These are phyloP conservation scores for Pleurotus platypus DNA, from an alignment of 768 basidiomycete genomes.

Conservation along the genomic window DNA sequence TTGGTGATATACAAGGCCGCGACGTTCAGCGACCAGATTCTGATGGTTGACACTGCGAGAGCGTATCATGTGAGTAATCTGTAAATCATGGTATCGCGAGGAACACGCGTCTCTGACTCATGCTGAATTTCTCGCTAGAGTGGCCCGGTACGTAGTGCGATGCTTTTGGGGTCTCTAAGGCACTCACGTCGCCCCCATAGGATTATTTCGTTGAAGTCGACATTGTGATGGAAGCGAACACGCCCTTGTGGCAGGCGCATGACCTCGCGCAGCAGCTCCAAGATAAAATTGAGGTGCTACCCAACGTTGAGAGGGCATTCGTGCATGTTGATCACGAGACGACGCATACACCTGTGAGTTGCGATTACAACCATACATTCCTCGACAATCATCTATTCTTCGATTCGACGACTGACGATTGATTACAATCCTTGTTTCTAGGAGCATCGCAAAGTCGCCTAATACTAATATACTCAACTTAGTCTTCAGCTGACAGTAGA, in stretches of 20 bases:
- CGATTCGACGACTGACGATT: not conserved
- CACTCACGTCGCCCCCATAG: constrained; percentile 24
- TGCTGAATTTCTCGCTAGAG: constrained; percentile 35
- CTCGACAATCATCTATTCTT: not conserved
- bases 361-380: not conserved
- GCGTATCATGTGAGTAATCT: constrained; percentile 74
- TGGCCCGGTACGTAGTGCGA: constrained; percentile 47
- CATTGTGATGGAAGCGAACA: constrained; percentile 85
- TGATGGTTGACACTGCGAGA: constrained; percentile 84
- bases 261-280: constrained; percentile 83
- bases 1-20: constrained; percentile 88
- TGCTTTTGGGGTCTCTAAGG: too few relatives aligned
- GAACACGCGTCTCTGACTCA: too few relatives aligned
- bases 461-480: not conserved
- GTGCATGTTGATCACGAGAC: constrained; percentile 94
- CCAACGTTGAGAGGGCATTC: constrained; percentile 88
- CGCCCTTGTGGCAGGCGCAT: constrained; percentile 88
- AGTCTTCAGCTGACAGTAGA: too few relatives aligned
- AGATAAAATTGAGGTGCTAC: constrained; percentile 83
- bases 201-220: constrained; percentile 94
- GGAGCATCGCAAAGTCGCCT: not conserved
- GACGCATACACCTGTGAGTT: constrained; percentile 55
- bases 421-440: not conserved
- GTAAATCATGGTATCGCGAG: not conserved
- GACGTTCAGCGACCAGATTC: constrained; percentile 84